phyloP scores from a whole-genome alignment of 331 rosid genomes.

The Rosa hybrid region DNA sequence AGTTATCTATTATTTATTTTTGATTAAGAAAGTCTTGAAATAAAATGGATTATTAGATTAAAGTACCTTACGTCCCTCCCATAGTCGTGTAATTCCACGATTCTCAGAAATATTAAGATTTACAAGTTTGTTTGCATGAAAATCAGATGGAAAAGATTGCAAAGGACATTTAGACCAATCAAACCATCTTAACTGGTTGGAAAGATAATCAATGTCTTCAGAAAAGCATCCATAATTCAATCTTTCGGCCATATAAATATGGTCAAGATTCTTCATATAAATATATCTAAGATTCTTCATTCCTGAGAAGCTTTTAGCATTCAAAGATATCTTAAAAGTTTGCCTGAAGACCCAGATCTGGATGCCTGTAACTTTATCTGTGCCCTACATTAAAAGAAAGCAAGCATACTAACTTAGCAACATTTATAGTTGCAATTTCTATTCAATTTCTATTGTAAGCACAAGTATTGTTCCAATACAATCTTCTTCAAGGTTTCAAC shows the following conservation, averaged over 20 bases:
- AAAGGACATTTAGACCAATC: constrained; percentile 7
- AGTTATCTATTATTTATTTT: background rate
- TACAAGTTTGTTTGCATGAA: background rate
- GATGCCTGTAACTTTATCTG: background rate
- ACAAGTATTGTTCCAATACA: background rate
- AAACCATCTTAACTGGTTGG: constrained; percentile 5
- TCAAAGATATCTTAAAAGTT: too few species aligned
- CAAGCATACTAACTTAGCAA: background rate
- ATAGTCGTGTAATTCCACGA: background rate
- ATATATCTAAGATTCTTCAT: constrained; percentile 13
- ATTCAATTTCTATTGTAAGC: too few species aligned
- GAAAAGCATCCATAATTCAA: background rate
- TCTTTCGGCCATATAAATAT: background rate
- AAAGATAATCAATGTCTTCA: constrained; percentile 1
- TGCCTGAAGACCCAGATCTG: background rate
- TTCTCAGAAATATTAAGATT: background rate
- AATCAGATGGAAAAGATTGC: background rate
- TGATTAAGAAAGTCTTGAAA: background rate
- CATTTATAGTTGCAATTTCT: too few species aligned
- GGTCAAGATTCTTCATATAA: too few species aligned
- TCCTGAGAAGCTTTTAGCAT: constrained; percentile 2
- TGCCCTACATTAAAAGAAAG: background rate
- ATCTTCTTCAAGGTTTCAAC: background rate
- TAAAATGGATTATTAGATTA: background rate
- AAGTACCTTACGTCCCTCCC: constrained; percentile 15